These are phyloP conservation scores for Cercophora scortea DNA, from an alignment of 495 filamentous ascomycete species.

Conservation along the genomic window DNA sequence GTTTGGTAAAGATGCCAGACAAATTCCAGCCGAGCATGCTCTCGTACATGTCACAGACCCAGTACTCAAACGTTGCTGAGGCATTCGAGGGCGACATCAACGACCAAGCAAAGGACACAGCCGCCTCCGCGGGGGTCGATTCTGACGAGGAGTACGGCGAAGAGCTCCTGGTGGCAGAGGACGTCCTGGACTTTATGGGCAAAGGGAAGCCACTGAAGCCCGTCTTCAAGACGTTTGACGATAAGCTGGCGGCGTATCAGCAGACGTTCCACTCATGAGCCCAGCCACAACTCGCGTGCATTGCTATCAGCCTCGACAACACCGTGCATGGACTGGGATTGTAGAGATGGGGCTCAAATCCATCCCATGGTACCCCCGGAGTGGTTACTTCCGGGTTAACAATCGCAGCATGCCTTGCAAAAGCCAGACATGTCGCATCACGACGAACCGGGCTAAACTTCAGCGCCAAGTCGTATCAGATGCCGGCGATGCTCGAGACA, in stretches of 20 bases:
- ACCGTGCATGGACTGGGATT: too few relatives aligned
- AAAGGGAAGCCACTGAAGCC: background rate
- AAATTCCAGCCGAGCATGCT: conserved; percentile 6
- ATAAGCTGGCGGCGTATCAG: conserved; percentile 3
- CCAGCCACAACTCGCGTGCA: too few relatives aligned
- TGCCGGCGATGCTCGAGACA: too few relatives aligned
- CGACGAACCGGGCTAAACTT: too few relatives aligned
- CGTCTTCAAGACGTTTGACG: background rate
- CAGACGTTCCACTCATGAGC: background rate
- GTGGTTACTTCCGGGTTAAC: too few relatives aligned
- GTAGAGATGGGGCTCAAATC: too few relatives aligned
- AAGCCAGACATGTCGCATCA: too few relatives aligned
- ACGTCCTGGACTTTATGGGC: background rate
- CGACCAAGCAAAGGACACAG: background rate
- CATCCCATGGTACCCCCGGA: too few relatives aligned
- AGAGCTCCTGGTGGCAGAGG: conserved; percentile 1
- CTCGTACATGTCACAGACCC: conserved; percentile 10
- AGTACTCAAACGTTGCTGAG: conserved; percentile 32
- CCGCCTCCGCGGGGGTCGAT: background rate
- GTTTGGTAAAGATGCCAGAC: conserved; percentile 8
- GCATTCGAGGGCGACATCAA: conserved; percentile 29
- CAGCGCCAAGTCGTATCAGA: too few relatives aligned
- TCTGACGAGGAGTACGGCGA: background rate
- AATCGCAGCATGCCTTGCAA: too few relatives aligned
- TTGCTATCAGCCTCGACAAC: too few relatives aligned